A percentile compares a stretch with the other conserved stretches of the same genome.
Evolutionary conservation across 139 green algal species (phyloP).

Genomic region (Coelastrella sp.): DNA sequence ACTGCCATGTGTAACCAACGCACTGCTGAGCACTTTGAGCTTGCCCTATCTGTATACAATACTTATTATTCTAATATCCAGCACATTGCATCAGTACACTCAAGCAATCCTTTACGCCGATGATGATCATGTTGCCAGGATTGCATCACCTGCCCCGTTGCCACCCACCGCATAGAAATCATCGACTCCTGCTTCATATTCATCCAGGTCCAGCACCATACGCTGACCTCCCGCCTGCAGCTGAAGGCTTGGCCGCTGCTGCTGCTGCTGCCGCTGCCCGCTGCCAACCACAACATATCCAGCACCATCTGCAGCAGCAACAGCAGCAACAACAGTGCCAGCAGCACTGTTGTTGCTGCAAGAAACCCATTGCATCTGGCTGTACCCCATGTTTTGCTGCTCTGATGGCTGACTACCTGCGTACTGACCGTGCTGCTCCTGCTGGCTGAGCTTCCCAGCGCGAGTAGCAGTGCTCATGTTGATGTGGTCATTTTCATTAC

Average conservation of each 20-base stretch:
- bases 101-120: too few relatives aligned
- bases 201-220: constrained; percentile 44
- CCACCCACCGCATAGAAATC: background rate
- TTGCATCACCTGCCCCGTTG: too few relatives aligned
- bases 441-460: background rate
- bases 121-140: too few relatives aligned
- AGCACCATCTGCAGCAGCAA: too few relatives aligned
- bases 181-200: background rate
- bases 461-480: too few relatives aligned
- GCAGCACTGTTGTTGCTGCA: background rate
- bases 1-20: too few relatives aligned
- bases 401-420: background rate
- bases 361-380: constrained; percentile 11
- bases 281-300: background rate
- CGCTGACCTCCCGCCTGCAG: constrained; percentile 26
- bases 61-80: too few relatives aligned
- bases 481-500: too few relatives aligned
- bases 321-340: background rate
- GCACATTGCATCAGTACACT: too few relatives aligned
- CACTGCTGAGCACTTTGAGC: too few relatives aligned
- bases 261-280: background rate
- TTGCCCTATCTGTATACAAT: too few relatives aligned
- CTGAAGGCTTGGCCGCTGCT: background rate
- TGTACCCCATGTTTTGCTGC: background rate
- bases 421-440: background rate